Evolutionary conservation across 306 rosid genomes (phyloP), one percentile per base, ranked within the genome.

Genomic region (Acmispon strigosus): DNA sequence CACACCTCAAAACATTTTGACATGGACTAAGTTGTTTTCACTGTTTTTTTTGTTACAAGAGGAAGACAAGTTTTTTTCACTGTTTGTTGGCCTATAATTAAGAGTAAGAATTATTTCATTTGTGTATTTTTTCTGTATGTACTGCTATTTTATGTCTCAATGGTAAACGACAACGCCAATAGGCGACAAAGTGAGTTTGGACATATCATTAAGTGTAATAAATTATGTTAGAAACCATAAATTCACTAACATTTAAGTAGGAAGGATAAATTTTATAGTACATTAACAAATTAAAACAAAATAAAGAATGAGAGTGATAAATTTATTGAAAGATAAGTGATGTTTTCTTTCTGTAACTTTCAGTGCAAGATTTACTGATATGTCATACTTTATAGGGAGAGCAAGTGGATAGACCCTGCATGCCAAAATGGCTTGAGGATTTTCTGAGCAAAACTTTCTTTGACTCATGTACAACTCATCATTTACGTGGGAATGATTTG

Each of bases 351-450:
- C 1, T 11, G 6, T 51, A 62, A 39, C 32, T 74, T 62, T 8
- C 1, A 8, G 10, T 43, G 15, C 10, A 44, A 10, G n/a, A 41
- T 70, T 59, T 27, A 52, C n/a, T 70, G 10, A 77, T 13, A 12
- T 69, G 9, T 11, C 36, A 42, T 36, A 52, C 29, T 32, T 34
- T 51, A 24, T 39, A 70, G 77, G 76, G 19, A 51, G 50, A 62
- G n/a, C 37, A 47, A 43, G 32, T 47, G 51, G 44, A 6, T 9
- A 54, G 41, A 49, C 24, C 29, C 8, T 3, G 4, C 17, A 32
- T 57, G 68, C 72, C 68, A 18, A 51, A 34, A 52, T 76, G 82
- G 82, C 72, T 81, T 2, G 68, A 66, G 49, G 51, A 62, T 27
- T 57, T 81, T 50, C 6, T 81, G 18, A 37, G n/a, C 4, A 66